Base-by-base conservation (phyloP, 2,329 filamentous ascomycete genomes). In the Lachnellula arida region DNA sequence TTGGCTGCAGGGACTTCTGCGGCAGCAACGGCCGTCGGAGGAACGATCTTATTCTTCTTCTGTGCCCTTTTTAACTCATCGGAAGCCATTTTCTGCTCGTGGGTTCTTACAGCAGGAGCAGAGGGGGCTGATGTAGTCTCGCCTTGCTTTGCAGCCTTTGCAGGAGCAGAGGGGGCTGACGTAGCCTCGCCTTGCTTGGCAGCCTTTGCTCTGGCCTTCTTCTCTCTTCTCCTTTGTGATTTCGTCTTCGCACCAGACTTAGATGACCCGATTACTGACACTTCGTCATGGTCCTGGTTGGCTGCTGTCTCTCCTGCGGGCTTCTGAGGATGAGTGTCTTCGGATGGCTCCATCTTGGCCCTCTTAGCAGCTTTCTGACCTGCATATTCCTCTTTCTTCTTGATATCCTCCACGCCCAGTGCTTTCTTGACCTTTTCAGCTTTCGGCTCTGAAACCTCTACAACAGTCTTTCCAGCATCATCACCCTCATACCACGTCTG, bases 361-460 rank as follows among this genome's bases (percentile, higher is more conserved):
- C 5, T 44, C 11, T 44, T 12, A 44, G 19, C 19, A 12, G n/a
- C 19, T 22, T 17, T 22, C 22, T 44, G n/a, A 2, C 42, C 42
- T 50, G 47, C n/a, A 37, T n/a, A 15, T 55, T 40, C 34, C 51
- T 55, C 19, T 57, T 51, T 46, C 42, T 51, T 4, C 56, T 39
- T 11, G 9, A 44, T 22, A 17, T 51, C 32, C 25, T 60, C 54
- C 5, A 47, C 40, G 0, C 23, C 50, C 9, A 11, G 15, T 42
- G 15, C 15, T 42, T 42, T 42, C 39, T 42, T 42, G 14, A 42
- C 39, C 39, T 42, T 42, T 42, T 42, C 17, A 5, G 39, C 17
- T n/a, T n/a, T 19, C 15, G 39, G 39, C 39, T 42, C 39, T 15
- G 39, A 19, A 44, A 44, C 42, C 7, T 25, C 19, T 6, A 44